Conservation (phyloP, 345 rosid species). For the Bretschneidera sinensis region DNA sequence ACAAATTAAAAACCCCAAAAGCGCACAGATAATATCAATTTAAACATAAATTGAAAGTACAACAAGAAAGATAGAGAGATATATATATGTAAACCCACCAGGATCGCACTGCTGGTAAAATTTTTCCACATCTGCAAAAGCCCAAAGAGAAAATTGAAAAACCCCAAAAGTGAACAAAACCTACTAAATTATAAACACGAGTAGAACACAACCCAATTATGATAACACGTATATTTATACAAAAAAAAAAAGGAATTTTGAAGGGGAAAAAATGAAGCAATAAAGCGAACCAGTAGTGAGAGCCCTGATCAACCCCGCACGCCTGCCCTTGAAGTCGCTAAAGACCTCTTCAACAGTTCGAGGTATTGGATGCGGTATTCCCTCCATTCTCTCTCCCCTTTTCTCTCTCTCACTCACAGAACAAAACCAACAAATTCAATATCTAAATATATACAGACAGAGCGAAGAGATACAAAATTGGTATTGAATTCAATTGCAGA, state of each 20-base stretch:
- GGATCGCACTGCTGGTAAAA: constrained; percentile 97
- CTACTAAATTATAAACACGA: neutral
- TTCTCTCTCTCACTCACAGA: neutral
- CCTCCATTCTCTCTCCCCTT: constrained; percentile 47
- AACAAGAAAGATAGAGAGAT: neutral
- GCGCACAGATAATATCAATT: too few relatives aligned
- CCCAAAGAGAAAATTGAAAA: neutral
- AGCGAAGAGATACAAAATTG: neutral
- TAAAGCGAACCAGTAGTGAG: constrained; percentile 62
- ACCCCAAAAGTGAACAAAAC: neutral
- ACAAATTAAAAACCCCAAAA: too few relatives aligned
- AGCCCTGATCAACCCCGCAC: constrained; percentile 90
- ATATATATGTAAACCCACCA: constrained; percentile 56
- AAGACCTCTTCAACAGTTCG: constrained; percentile 94
- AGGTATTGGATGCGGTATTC: constrained; percentile 63
- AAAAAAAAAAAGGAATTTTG: too few relatives aligned
- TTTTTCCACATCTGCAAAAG: constrained; percentile 77
- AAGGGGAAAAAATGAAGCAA: too few relatives aligned
- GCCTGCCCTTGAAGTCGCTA: constrained; percentile 86
- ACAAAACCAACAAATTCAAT: neutral
- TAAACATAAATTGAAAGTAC: neutral
- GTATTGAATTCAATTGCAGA: too few relatives aligned
- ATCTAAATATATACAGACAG: too few relatives aligned
- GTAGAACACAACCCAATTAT: neutral
- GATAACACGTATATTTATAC: neutral